phyloP scores from a whole-genome alignment of 441 rosid genomes.

The Euphorbia schlechtendalii region DNA sequence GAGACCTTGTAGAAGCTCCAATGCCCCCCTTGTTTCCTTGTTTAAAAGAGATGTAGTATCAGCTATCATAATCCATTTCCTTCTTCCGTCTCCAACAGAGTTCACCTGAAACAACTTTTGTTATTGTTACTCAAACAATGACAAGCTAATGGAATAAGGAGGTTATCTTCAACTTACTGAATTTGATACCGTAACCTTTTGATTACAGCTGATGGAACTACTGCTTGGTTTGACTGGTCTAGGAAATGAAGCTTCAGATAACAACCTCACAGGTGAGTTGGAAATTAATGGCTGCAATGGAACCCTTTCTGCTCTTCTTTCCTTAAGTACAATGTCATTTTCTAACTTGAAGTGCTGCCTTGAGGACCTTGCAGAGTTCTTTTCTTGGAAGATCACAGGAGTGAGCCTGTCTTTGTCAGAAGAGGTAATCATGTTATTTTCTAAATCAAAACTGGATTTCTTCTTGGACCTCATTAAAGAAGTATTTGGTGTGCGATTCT shows the following conservation, averaged over 20 bases:
- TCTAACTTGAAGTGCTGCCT: slow-evolving; percentile 30
- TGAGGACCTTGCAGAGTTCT: slow-evolving; percentile 21
- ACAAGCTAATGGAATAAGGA: not conserved
- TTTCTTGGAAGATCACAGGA: slow-evolving; percentile 28
- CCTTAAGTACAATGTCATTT: slow-evolving; percentile 22
- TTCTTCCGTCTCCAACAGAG: slow-evolving; percentile 33
- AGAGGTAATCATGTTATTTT: slow-evolving; percentile 28
- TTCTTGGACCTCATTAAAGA: slow-evolving; percentile 35
- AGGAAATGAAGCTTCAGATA: slow-evolving; percentile 24
- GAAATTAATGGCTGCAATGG: slow-evolving; percentile 47
- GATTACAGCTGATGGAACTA: slow-evolving; percentile 19
- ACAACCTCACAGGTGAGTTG: slow-evolving; percentile 26
- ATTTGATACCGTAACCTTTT: slow-evolving; percentile 24
- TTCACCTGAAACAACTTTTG: slow-evolving; percentile 31
- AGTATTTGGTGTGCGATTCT: not conserved
- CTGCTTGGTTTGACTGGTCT: slow-evolving; percentile 27
- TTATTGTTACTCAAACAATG: not conserved
- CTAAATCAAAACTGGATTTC: slow-evolving; percentile 28
- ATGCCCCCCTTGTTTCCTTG: slow-evolving; percentile 55
- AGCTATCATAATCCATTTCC: slow-evolving; percentile 65
- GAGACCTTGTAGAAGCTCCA: slow-evolving; percentile 75
- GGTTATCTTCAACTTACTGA: slow-evolving; percentile 28
- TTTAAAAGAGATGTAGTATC: slow-evolving; percentile 61
- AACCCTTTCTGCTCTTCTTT: slow-evolving; percentile 35
- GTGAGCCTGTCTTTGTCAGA: slow-evolving; percentile 48